phyloP scores from a whole-genome alignment of 179 eudicot genomes.

The Spinacia oleracea region DNA sequence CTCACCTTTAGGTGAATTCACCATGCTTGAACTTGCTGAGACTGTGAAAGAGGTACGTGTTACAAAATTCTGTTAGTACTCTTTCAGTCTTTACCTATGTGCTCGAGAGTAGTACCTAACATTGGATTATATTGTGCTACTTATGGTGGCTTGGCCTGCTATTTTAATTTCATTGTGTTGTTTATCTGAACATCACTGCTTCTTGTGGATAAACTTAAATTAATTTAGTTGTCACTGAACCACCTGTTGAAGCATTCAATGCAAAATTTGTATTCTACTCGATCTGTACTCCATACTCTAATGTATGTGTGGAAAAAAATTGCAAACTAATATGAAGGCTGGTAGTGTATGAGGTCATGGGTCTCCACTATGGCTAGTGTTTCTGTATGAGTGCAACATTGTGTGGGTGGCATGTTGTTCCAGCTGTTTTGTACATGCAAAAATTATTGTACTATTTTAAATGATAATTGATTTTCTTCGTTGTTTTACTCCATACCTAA shows the following conservation, averaged over 20 bases:
- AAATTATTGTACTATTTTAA: not conserved
- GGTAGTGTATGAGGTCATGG: not conserved
- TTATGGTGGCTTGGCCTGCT: not conserved
- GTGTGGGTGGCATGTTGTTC: too few relatives aligned
- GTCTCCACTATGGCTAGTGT: not conserved
- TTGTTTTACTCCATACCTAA: too few relatives aligned
- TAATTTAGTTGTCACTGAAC: not conserved
- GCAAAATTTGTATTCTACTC: not conserved
- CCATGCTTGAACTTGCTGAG: constrained; percentile 95
- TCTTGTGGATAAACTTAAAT: not conserved
- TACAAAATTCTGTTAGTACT: not conserved
- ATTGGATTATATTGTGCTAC: not conserved
- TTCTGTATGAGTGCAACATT: not conserved
- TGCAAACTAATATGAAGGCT: not conserved
- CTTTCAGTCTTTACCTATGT: not conserved
- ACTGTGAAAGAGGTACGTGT: constrained; percentile 92
- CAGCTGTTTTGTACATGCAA: too few relatives aligned
- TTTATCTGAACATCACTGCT: not conserved
- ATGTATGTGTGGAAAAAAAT: too few relatives aligned
- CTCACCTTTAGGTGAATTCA: constrained; percentile 74
- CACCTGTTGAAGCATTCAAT: not conserved
- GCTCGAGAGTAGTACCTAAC: not conserved
- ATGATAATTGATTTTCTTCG: too few relatives aligned
- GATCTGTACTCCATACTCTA: too few relatives aligned
- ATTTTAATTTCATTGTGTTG: not conserved